Evolutionary conservation across 306 rosid genomes (phyloP), one percentile per base, ranked within the genome.

Genomic region (Oxytropis ochrocephala): DNA sequence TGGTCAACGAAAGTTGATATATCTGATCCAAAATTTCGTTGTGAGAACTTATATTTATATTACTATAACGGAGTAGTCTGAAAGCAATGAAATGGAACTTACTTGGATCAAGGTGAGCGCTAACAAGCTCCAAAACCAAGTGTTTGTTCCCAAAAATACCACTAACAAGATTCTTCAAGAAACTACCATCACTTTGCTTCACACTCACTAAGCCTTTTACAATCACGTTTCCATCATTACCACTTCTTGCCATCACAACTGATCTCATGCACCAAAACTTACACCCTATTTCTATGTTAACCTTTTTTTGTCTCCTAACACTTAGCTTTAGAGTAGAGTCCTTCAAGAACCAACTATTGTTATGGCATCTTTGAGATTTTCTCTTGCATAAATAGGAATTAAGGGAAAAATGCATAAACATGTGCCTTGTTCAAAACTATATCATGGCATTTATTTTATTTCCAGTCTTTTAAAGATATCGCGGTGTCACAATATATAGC

Each of bases 51-150:
- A n/a, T n/a, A n/a, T n/a, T n/a, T n/a, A n/a, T n/a, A n/a, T n/a
- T n/a, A n/a, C n/a, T n/a, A n/a, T n/a, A n/a, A n/a, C n/a, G n/a
- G n/a, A n/a, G n/a, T n/a, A n/a, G n/a, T n/a, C n/a, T n/a, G 8
- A 1, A 33, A 54, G 39, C 14, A 36, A 36, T 3, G 38, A 52
- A 53, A 16, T 21, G 10, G 6, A 48, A 72, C 49, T 32, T 77
- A 77, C 85, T 73, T 17, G 85, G 79, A 49, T 73, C 67, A 48
- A 73, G 70, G 0, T 77, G 38, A 4, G 47, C 21, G 7, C 85
- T 68, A 1, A 81, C 75, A 7, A 81, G 75, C 80, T 81, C 80
- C 65, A 81, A 64, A 54, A 11, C 21, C 44, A 17, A 77, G 50
- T 19, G 80, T 1, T 56, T 36, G 5, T 69, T 63, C 6, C 80